These are phyloP conservation scores for Panicum miliaceum DNA, from an alignment of 176 grass and related monocot genomes.

Conservation along the genomic window DNA sequence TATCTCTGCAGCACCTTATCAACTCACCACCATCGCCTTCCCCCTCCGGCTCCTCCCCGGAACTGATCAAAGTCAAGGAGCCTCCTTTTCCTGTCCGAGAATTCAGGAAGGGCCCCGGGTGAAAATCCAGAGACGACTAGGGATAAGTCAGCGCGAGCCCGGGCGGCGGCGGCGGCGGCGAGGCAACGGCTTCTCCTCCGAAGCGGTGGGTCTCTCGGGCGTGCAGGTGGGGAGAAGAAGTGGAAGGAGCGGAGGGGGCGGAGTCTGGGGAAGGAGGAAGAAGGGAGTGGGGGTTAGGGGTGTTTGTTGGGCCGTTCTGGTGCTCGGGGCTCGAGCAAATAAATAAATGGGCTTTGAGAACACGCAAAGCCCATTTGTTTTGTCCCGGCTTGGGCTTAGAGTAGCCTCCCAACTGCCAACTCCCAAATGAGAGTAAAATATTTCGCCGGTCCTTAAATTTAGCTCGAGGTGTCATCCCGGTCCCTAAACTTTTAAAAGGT, in stretches of 20 bases:
- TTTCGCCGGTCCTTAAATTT: no score
- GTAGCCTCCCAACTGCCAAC: no score
- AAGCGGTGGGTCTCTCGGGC: slow-evolving; percentile 42
- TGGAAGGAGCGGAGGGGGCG: slow-evolving; percentile 23
- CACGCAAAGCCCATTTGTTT: background rate
- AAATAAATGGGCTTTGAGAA: background rate
- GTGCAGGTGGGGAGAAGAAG: slow-evolving; percentile 27
- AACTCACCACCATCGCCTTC: slow-evolving; percentile 25
- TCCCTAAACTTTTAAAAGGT: no score
- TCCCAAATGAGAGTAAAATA: no score
- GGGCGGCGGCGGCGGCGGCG: background rate
- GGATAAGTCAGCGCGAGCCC: background rate
- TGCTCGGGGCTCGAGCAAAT: background rate
- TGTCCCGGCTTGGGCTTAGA: background rate
- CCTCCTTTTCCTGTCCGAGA: slow-evolving; percentile 27
- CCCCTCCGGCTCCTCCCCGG: background rate
- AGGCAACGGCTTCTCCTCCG: background rate
- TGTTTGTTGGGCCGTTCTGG: slow-evolving; percentile 20
- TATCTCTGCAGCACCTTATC: background rate
- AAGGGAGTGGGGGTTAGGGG: background rate
- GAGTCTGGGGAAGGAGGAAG: background rate
- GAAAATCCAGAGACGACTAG: background rate
- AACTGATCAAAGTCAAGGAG: slow-evolving; percentile 45
- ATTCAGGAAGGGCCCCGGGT: slow-evolving; percentile 1
- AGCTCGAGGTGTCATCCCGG: no score